Base-by-base conservation (phyloP, 2,329 filamentous ascomycete genomes). In the Penicillium expansum region DNA sequence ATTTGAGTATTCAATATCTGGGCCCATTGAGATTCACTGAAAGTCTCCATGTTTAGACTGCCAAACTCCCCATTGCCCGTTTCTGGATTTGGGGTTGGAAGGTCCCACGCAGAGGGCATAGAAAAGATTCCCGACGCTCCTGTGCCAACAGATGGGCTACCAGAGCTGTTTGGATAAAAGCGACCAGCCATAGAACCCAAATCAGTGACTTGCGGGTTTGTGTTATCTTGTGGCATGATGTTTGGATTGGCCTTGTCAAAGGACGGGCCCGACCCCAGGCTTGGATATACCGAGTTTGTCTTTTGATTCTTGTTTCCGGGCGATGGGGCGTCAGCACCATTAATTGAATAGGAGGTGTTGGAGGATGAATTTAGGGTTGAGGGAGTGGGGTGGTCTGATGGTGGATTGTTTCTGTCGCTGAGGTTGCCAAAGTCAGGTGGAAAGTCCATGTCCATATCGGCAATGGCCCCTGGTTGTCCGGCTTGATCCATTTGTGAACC, bases 331-430 rank as follows among this genome's bases (percentile, higher is more conserved):
- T 74, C 70, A 1, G 56, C 30, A n/a, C 62, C 67, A 3, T 63
- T 63, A 13, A 71, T 68, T 0, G 71, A 69, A 50, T 70, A 70
- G 14, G 73, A 73, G 3, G 66, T 70, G 43, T 73, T 74, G 20
- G 73, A 73, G 6, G 70, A 74, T n/a, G 72, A 70, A 22, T 72
- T 72, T 45, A 73, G 52, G 3, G 72, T 74, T 7, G 68, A 69
- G 13, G 74, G 71, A 5, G 71, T 74, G 11, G 71, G 67, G 35
- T 75, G 70, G 35, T 73, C 71, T 4, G 72, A 74, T 7, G 61
- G 62, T 39, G 69, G 64, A n/a, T 65, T 62, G 29, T 61, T 68
- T 33, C 62, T 64, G 20, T 74, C 73, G 38, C 67, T 70, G 39
- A 64, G 52, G 27, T 52, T 56, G 42, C 67, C 67, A 18, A 67